Evolutionary conservation across 2,329 filamentous ascomycete species (phyloP), one percentile per base, ranked within the genome.

Genomic region (Arthrobotrys pseudoclavata): DNA sequence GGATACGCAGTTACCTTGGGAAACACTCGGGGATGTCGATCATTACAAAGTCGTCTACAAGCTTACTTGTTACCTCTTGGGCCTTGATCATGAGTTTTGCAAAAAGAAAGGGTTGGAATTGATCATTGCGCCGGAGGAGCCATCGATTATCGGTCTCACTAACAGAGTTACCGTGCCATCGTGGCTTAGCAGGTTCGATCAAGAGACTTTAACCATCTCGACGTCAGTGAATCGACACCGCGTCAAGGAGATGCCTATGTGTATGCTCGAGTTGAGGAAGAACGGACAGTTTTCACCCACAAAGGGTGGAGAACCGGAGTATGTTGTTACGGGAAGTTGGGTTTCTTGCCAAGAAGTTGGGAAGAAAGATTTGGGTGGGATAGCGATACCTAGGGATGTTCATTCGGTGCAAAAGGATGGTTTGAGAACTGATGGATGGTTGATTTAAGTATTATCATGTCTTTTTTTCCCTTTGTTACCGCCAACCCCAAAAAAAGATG

Each of bases 331-430:
- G 3, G 74, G 74, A 13, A 77, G 67, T 50, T 77, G 74, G 74
- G 74, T 77, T 29, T 45, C 61, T 2, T 77, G 74, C 50, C 22
- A 37, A n/a, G 47, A 67, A 10, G 53, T 77, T 24, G 67, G 67
- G 5, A 42, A 77, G 53, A 68, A 67, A 18, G 74, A 77, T 68
- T 15, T 77, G 15, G 74, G 74, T 3, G 74, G 42, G 4, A 77
- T 77, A 37, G 74, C 74, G n/a, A 68, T 77, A 37, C 74, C 74
- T 10, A 70, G 74, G 40, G 74, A 77, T 63, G 47, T 77, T 22
- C 52, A 71, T 45, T 71, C 67, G 10, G 61, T 77, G 40, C 61
- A 68, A 18, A 77, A 48, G 61, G 61, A 68, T 48, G 12, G 45
- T 15, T 50, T 77, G 53, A 67, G 74, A 29, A 68, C 26, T 9